Evolutionary conservation across 192 early-diverging fungal species (phyloP).

Genomic region (Entomortierella parvispora): DNA sequence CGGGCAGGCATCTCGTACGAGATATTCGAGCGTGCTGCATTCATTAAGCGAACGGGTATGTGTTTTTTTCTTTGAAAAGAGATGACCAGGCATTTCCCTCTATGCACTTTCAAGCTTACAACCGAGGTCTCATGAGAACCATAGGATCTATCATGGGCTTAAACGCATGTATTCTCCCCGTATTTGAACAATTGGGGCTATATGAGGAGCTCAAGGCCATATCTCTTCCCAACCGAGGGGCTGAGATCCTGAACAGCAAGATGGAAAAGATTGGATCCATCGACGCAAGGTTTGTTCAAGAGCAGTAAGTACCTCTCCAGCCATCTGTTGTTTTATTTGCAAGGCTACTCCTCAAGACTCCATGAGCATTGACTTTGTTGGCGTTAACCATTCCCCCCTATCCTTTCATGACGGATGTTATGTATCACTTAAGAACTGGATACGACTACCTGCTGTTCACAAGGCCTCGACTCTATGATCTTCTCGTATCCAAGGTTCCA

Average conservation of each 20-base stretch:
- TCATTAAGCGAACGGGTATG: conserved; percentile 21
- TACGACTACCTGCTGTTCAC: neutral
- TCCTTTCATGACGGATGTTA: too few relatives aligned
- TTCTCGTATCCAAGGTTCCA: neutral
- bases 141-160: conserved; percentile 25
- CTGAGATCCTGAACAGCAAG: conserved; percentile 10
- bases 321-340: too few relatives aligned
- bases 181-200: conserved; percentile 29
- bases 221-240: conserved; percentile 2
- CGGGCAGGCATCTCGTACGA: conserved; percentile 18
- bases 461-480: neutral
- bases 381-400: too few relatives aligned
- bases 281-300: too few relatives aligned
- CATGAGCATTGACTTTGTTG: too few relatives aligned
- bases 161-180: conserved; percentile 26
- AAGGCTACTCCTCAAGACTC: too few relatives aligned
- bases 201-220: conserved; percentile 17
- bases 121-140: neutral
- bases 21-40: conserved; percentile 20
- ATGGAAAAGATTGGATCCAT: conserved; percentile 11
- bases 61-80: neutral
- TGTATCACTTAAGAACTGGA: too few relatives aligned
- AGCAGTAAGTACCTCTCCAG: too few relatives aligned
- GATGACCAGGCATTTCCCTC: neutral
- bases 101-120: neutral